Evolutionary conservation across 306 rosid species (phyloP).

Genomic region (Cicer arietinum): DNA sequence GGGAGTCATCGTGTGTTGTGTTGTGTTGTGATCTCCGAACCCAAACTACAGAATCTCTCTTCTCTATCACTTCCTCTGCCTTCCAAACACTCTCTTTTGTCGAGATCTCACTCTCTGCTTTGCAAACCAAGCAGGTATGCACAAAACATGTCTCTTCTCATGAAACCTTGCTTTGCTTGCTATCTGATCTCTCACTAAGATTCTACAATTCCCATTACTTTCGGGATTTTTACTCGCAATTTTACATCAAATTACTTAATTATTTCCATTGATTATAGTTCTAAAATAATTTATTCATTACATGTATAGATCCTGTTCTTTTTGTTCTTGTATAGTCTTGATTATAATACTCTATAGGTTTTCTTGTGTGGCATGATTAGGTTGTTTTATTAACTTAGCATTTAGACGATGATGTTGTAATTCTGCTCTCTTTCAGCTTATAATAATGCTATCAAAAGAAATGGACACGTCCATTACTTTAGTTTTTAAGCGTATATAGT

Average conservation of each 20-base stretch:
- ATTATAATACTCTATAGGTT: neutral
- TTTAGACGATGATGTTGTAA: constrained; percentile 1
- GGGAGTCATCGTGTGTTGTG: constrained; percentile 39
- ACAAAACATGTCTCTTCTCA: neutral
- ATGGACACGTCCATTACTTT: too few relatives aligned
- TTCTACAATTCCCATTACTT: constrained; percentile 19
- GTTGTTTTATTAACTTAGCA: constrained; percentile 21
- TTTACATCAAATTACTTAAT: constrained; percentile 24
- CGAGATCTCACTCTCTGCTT: constrained; percentile 25
- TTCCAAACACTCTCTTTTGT: constrained; percentile 13
- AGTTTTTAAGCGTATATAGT: too few relatives aligned
- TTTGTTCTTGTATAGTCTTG: neutral
- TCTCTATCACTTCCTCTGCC: constrained; percentile 37
- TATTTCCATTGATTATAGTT: constrained; percentile 1
- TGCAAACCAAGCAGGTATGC: neutral
- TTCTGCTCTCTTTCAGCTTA: neutral
- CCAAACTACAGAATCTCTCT: constrained; percentile 47
- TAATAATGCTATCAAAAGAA: too few relatives aligned
- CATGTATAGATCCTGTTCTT: constrained; percentile 26
- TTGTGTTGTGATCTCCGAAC: constrained; percentile 54
- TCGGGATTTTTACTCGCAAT: constrained; percentile 17
- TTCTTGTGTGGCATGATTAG: neutral
- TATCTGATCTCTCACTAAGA: constrained; percentile 55
- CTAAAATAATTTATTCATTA: constrained; percentile 29
- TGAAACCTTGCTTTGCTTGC: neutral